A percentile compares a stretch with the other conserved stretches of the same genome.
Conservation (phyloP, 2,329 filamentous ascomycete genomes). For the Trichoderma harzianum region DNA sequence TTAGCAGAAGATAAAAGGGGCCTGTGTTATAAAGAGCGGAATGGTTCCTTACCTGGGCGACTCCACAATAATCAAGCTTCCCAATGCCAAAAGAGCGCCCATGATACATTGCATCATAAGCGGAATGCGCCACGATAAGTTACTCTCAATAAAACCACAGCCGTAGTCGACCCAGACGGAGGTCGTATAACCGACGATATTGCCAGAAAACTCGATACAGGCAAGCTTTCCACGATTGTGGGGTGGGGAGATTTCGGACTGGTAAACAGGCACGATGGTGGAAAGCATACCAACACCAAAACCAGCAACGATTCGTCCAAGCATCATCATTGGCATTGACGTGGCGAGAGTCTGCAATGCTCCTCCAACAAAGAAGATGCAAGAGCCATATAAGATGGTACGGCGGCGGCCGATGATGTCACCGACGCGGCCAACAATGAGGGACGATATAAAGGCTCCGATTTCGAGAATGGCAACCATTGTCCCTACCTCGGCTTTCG, state of each 20-base stretch:
- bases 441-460: conserved; percentile 85
- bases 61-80: conserved; percentile 91
- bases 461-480: conserved; percentile 98
- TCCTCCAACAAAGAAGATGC: conserved; percentile 82
- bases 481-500: conserved; percentile 82
- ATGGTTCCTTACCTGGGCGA: conserved; percentile 71
- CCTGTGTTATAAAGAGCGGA: neutral
- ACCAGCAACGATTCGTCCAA: conserved; percentile 79
- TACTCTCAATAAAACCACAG: conserved; percentile 80
- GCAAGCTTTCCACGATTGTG: conserved; percentile 94
- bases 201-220: conserved; percentile 97
- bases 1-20: neutral
- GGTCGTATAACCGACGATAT: conserved; percentile 91
- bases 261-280: conserved; percentile 89
- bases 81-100: conserved; percentile 79
- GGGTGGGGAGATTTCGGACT: conserved; percentile 92
- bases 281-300: conserved; percentile 84
- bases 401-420: conserved; percentile 85
- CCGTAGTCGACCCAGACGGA: conserved; percentile 99
- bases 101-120: conserved; percentile 91
- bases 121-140: conserved; percentile 88
- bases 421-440: conserved; percentile 81
- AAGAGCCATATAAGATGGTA: conserved; percentile 90
- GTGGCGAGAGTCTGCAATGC: conserved; percentile 78
- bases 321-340: conserved; percentile 85